Percentiles rank a stretch among this genome's conserved stretches.
phyloP scores from a whole-genome alignment of 2,329 filamentous ascomycete genomes.

The Colletotrichum sp. region DNA sequence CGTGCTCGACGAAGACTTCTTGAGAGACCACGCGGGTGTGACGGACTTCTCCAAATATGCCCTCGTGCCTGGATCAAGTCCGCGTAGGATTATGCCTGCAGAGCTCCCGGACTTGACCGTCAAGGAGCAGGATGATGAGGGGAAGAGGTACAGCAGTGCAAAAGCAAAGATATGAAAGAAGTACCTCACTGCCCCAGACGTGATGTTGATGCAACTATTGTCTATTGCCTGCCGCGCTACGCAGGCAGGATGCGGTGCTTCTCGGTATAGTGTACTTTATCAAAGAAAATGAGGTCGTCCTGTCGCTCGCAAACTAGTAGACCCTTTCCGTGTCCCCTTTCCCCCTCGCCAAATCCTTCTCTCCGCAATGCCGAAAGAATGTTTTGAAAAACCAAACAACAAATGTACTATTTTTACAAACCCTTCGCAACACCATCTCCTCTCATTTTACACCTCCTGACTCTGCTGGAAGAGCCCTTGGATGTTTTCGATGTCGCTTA shows the following conservation, averaged over 20 bases:
- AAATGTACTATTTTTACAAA: slow-evolving; percentile 7
- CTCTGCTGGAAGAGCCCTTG: slow-evolving; percentile 51
- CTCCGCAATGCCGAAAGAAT: background rate
- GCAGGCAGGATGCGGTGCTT: slow-evolving; percentile 4
- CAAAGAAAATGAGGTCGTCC: slow-evolving; percentile 6
- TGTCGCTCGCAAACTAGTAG: slow-evolving; percentile 8
- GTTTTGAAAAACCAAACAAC: background rate
- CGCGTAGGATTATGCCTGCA: slow-evolving; percentile 79
- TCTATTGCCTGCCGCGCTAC: slow-evolving; percentile 14
- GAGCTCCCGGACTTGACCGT: slow-evolving; percentile 73
- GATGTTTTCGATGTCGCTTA: slow-evolving; percentile 68
- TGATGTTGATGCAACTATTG: background rate
- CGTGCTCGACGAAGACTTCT: slow-evolving; percentile 81
- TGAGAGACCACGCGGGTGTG: slow-evolving; percentile 67
- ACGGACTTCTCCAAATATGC: slow-evolving; percentile 76
- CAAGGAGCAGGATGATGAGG: slow-evolving; percentile 81
- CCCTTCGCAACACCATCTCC: background rate
- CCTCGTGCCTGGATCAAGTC: slow-evolving; percentile 66
- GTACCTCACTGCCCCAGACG: background rate
- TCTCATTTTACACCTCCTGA: slow-evolving; percentile 34
- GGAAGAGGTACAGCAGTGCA: slow-evolving; percentile 70
- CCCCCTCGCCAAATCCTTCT: background rate
- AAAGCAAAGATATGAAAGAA: slow-evolving; percentile 41
- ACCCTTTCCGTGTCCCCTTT: background rate
- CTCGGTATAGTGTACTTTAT: slow-evolving; percentile 12